phyloP scores from a whole-genome alignment of 495 filamentous ascomycete species.

The Aspergillus nidulans region DNA sequence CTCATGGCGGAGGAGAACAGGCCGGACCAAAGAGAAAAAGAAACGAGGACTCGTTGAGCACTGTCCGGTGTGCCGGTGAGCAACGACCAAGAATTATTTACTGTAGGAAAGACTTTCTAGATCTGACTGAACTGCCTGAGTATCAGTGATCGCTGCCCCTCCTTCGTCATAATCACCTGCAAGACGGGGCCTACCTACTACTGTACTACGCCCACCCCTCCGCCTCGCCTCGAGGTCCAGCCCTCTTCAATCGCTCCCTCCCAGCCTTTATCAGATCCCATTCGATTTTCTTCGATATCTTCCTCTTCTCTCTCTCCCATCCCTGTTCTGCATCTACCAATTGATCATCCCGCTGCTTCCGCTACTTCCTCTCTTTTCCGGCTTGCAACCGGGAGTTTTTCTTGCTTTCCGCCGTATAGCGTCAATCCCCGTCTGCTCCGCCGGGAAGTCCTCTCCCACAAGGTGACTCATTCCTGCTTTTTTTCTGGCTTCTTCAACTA shows the following conservation, averaged over 20 bases:
- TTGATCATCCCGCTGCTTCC: conserved; percentile 16
- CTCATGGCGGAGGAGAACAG: conserved; percentile 6
- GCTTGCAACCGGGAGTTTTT: conserved; percentile 26
- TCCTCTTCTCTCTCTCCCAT: neutral
- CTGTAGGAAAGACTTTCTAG: neutral
- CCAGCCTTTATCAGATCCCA: neutral
- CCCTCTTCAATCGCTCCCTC: neutral
- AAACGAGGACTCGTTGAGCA: conserved; percentile 5
- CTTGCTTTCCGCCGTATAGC: conserved; percentile 11
- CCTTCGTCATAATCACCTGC: conserved; percentile 3
- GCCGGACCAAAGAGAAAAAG: conserved; percentile 12
- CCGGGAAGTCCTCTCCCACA: conserved; percentile 18
- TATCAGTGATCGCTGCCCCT: neutral
- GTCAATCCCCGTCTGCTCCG: conserved; percentile 6
- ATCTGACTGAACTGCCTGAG: no score
- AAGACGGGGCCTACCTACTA: no score
- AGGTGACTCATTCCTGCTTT: conserved; percentile 15
- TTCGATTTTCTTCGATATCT: neutral
- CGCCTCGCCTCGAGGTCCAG: neutral
- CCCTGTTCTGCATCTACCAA: neutral
- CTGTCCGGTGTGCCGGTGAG: conserved; percentile 25
- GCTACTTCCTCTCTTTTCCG: conserved; percentile 17
- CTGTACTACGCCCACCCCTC: neutral
- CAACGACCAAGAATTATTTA: neutral
- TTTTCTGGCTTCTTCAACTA: conserved; percentile 11